These are phyloP conservation scores for Parathielavia hyrcaniae DNA, from an alignment of 495 filamentous ascomycete species.

Conservation along the genomic window DNA sequence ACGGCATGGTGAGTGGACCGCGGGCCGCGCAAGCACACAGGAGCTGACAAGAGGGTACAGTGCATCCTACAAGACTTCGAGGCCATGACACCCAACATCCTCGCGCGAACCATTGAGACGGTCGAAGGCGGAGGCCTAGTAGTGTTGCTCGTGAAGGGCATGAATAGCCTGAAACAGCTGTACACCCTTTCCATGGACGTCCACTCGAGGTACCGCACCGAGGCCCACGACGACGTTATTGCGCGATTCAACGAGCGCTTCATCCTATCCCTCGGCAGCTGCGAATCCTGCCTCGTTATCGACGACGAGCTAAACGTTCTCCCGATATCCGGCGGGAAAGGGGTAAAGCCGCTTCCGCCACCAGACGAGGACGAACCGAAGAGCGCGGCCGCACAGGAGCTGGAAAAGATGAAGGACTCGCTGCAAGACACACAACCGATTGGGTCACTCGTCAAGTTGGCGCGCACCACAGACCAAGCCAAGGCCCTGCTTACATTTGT, in stretches of 20 bases:
- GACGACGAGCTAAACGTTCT: slow-evolving; percentile 98
- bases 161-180: slow-evolving; percentile 94
- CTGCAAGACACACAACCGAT: slow-evolving; percentile 79
- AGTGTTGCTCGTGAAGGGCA: slow-evolving; percentile 83
- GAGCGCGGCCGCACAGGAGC: slow-evolving; percentile 62
- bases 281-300: slow-evolving; percentile 88
- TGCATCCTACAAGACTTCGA: slow-evolving; percentile 98
- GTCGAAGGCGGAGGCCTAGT: slow-evolving; percentile 96
- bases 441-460: slow-evolving; percentile 73
- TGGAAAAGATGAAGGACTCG: slow-evolving; percentile 81
- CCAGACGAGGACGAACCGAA: slow-evolving; percentile 60
- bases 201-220: slow-evolving; percentile 92
- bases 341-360: slow-evolving; percentile 76
- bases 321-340: slow-evolving; percentile 92
- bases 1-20: slow-evolving; percentile 61
- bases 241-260: slow-evolving; percentile 98
- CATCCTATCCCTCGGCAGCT: slow-evolving; percentile 88
- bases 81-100: slow-evolving; percentile 90
- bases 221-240: slow-evolving; percentile 91
- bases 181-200: slow-evolving; percentile 98
- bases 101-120: slow-evolving; percentile 93
- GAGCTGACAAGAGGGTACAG: slow-evolving; percentile 22
- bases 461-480: slow-evolving; percentile 89
- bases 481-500: slow-evolving; percentile 93
- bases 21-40: not conserved